phyloP scores from a whole-genome alignment of 1,284 basidiomycete genomes.

The Pseudozyma hubeiensis region DNA sequence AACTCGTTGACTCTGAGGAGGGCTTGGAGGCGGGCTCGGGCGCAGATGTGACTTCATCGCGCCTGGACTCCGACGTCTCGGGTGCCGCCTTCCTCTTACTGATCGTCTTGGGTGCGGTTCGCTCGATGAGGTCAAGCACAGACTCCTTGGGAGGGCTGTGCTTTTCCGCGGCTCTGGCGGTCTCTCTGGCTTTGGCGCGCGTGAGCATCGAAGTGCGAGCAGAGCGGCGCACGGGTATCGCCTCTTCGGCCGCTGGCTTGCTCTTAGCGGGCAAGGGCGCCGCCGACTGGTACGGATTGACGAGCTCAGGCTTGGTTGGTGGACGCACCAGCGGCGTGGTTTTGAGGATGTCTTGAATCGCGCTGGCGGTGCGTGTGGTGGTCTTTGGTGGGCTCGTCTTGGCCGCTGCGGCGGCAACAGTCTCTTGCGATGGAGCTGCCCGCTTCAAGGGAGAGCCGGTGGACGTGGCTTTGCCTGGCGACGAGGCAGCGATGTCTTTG shows the following conservation, averaged over 20 bases:
- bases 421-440: conserved; percentile 26
- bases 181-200: conserved; percentile 54
- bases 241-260: conserved; percentile 10
- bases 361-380: conserved; percentile 51
- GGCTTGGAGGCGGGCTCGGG: neutral
- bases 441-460: conserved; percentile 28
- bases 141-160: conserved; percentile 49
- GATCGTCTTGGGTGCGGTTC: conserved; percentile 48
- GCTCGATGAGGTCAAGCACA: conserved; percentile 58
- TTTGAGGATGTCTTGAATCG: conserved; percentile 57
- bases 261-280: conserved; percentile 26
- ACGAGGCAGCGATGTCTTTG: conserved; percentile 21
- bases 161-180: conserved; percentile 33
- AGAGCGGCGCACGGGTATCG: conserved; percentile 25
- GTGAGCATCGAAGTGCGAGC: conserved; percentile 46
- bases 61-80: conserved; percentile 7
- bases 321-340: conserved; percentile 41
- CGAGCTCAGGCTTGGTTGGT: conserved; percentile 54
- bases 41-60: conserved; percentile 5
- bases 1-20: conserved; percentile 2
- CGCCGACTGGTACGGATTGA: conserved; percentile 62
- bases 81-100: conserved; percentile 22
- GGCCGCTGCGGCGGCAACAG: neutral
- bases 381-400: conserved; percentile 28
- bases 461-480: conserved; percentile 1